These are phyloP conservation scores for Raffaelea arxii DNA, from an alignment of 2,329 filamentous ascomycete genomes.

Conservation along the genomic window DNA sequence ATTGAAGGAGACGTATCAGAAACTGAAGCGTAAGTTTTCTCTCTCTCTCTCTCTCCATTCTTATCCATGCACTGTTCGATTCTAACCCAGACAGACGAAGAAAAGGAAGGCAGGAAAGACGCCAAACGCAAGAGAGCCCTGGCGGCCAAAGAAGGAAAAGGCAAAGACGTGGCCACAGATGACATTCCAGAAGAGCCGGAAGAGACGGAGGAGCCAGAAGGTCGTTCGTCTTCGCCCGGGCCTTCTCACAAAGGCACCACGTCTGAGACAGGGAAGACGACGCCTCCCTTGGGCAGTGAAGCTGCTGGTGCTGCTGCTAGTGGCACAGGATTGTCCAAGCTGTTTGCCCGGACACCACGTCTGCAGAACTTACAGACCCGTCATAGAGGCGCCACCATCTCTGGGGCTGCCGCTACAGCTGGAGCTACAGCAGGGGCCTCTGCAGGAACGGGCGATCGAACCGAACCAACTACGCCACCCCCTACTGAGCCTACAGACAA, in stretches of 20 bases:
- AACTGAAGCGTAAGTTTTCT: conserved; percentile 45
- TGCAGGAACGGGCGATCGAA: too few relatives aligned
- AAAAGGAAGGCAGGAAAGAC: conserved; percentile 26
- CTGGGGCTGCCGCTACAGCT: not conserved
- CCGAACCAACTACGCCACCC: too few relatives aligned
- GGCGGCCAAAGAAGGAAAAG: not conserved
- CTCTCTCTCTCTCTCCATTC: not conserved
- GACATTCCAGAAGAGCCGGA: not conserved
- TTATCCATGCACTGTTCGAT: not conserved
- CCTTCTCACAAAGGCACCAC: too few relatives aligned
- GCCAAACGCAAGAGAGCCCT: not conserved
- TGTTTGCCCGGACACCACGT: conserved; percentile 6
- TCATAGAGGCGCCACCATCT: too few relatives aligned
- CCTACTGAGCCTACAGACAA: too few relatives aligned
- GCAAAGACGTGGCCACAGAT: not conserved
- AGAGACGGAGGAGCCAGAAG: too few relatives aligned
- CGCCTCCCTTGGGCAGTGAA: conserved; percentile 9
- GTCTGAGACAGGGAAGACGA: too few relatives aligned
- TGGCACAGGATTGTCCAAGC: conserved; percentile 3
- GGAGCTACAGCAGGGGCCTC: too few relatives aligned
- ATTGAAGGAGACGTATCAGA: conserved; percentile 41
- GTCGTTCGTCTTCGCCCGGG: not conserved
- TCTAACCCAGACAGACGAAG: conserved; percentile 27
- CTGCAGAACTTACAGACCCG: not conserved
- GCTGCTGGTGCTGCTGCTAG: not conserved